Evolutionary conservation across 2,329 filamentous ascomycete species (phyloP).

Genomic region (Colletotrichum navitas): DNA sequence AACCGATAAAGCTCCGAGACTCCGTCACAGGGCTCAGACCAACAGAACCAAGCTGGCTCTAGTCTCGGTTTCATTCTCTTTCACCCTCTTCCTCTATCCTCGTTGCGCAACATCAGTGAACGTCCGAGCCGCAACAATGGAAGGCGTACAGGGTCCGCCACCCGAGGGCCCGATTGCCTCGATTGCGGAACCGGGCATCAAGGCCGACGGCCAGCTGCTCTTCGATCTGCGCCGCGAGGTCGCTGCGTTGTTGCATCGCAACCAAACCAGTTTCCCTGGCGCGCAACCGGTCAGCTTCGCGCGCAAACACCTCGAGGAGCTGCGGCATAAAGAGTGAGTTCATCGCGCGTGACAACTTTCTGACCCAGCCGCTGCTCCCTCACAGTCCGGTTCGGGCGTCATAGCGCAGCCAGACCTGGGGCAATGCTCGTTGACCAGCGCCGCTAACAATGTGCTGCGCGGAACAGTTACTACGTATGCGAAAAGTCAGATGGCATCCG

Average conservation of each 20-base stretch:
- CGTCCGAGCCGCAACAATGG: conserved; percentile 36
- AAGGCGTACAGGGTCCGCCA: conserved; percentile 41
- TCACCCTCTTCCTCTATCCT: conserved; percentile 3
- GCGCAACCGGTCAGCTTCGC: conserved; percentile 96
- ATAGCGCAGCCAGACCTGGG: neutral
- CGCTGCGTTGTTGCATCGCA: conserved; percentile 78
- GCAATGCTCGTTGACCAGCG: neutral
- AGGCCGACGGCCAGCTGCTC: conserved; percentile 72
- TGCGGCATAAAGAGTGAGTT: conserved; percentile 79
- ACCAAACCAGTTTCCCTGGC: conserved; percentile 80
- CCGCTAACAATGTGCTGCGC: conserved; percentile 22
- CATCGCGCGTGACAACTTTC: neutral
- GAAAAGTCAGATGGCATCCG: conserved; percentile 98
- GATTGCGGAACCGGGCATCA: conserved; percentile 74
- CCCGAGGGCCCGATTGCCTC: conserved; percentile 57
- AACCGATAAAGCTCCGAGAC: conserved; percentile 41
- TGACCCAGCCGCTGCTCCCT: neutral
- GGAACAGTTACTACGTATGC: conserved; percentile 87
- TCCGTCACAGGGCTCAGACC: conserved; percentile 33
- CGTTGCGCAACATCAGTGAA: conserved; percentile 35
- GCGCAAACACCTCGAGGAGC: conserved; percentile 82
- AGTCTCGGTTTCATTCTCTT: neutral
- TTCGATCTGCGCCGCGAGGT: conserved; percentile 77
- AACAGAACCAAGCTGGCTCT: conserved; percentile 14
- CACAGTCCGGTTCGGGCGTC: too few relatives aligned